Evolutionary conservation across 345 rosid species (phyloP).

Genomic region (Eucalyptus sideroxylon): DNA sequence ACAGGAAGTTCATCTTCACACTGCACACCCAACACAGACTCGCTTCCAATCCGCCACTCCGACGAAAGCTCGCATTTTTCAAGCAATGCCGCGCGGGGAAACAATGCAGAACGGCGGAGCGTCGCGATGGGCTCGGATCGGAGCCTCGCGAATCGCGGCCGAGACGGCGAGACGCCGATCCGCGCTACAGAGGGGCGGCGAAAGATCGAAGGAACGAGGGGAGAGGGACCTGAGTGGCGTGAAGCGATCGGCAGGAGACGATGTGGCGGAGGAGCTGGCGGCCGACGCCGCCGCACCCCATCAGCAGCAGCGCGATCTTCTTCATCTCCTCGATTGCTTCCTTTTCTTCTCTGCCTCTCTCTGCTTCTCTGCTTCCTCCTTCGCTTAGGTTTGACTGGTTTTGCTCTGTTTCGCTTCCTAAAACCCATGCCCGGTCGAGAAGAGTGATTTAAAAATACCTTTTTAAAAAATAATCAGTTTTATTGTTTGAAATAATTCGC

Average conservation of each 20-base stretch:
- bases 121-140: neutral
- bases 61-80: neutral
- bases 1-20: neutral
- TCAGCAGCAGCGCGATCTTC: conserved; percentile 51
- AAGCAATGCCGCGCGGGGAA: neutral
- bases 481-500: no score
- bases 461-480: no score
- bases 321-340: conserved; percentile 19
- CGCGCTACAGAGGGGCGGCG: neutral
- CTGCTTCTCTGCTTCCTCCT: neutral
- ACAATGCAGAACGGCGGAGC: neutral
- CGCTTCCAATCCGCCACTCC: neutral
- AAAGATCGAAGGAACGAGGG: neutral
- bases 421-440: neutral
- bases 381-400: neutral
- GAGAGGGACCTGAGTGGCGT: conserved; percentile 40
- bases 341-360: neutral
- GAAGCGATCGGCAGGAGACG: conserved; percentile 79
- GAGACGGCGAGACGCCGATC: neutral
- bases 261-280: conserved; percentile 77
- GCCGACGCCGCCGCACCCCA: conserved; percentile 95
- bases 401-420: neutral
- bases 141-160: neutral
- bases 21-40: neutral
- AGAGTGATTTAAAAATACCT: no score